These are phyloP conservation scores for Mucor sp. DNA, from an alignment of 371 early-diverging fungal genomes.

Conservation along the genomic window DNA sequence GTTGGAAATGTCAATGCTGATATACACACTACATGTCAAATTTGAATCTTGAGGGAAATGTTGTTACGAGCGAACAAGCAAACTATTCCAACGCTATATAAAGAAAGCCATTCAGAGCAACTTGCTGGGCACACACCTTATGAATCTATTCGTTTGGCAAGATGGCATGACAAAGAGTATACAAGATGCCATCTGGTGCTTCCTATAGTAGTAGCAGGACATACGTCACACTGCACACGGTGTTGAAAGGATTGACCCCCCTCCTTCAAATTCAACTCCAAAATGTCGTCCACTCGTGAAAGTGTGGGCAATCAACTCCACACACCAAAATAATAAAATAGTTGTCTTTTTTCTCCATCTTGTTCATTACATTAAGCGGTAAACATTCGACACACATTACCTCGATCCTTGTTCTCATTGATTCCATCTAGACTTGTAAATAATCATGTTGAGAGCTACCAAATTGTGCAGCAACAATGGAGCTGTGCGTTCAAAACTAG, in stretches of 20 bases:
- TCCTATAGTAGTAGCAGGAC: not conserved
- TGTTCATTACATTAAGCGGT: slow-evolving; percentile 1
- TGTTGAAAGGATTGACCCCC: slow-evolving; percentile 6
- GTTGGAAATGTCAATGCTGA: too few species aligned
- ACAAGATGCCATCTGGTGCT: too few species aligned
- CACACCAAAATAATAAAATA: not conserved
- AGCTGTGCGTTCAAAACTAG: slow-evolving; percentile 19
- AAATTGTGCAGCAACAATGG: slow-evolving; percentile 23
- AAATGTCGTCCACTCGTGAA: not conserved
- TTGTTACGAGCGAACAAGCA: not conserved
- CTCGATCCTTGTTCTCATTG: too few species aligned
- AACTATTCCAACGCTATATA: too few species aligned
- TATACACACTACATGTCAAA: too few species aligned
- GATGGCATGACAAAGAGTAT: too few species aligned
- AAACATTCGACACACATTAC: not conserved
- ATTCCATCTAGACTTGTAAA: too few species aligned
- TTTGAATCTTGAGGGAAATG: too few species aligned
- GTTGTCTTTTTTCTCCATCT: not conserved
- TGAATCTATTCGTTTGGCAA: too few species aligned
- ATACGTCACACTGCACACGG: not conserved
- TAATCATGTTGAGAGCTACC: slow-evolving; percentile 32
- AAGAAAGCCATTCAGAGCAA: too few species aligned
- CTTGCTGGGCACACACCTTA: too few species aligned
- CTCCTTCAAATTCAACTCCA: not conserved
- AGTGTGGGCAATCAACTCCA: not conserved